Evolutionary conservation across 2,329 filamentous ascomycete species (phyloP), one percentile per base, ranked within the genome.

Genomic region (Arthroderma sp.): DNA sequence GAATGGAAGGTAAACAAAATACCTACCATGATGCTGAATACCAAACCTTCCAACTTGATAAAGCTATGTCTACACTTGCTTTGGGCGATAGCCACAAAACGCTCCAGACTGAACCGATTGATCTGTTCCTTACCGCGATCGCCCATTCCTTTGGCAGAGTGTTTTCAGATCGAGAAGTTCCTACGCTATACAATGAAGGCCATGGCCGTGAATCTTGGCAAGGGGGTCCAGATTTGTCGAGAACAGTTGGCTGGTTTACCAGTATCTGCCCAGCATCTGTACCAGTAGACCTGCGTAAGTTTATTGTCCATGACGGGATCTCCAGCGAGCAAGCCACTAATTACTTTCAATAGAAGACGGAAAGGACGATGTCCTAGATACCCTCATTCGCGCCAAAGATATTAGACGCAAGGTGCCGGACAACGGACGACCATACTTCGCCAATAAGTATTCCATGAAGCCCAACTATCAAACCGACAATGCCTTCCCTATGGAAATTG

Each of bases 201-300:
- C 76, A 78, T 58, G 76, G 76, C 4, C 72, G 76, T 31, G 76
- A 78, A 61, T 60, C 73, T 0, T 77, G 74, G 67, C 68, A 74
- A 56, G 49, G 67, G 2, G 68, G 64, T 19, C 67, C 77, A 51
- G 76, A 78, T 55, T 66, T 77, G 2, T 76, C 75, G 0, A 64
- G 72, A 31, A 78, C 76, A 0, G 70, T 78, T 5, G 76, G 76
- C 5, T 79, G 76, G 76, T 79, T 78, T 57, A 78, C 76, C 0
- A 75, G 75, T 38, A 68, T 78, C 55, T 72, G 69, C n/a, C 76
- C 75, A n/a, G 62, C 77, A 3, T 65, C 68, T 52, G 64, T 74
- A 1, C 60, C 65, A 2, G 61, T 66, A 33, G 52, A 54, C 21
- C 47, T 55, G 31, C 6, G 59, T 61, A 57, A 59, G 59, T 56